phyloP scores from a whole-genome alignment of 805 yeast species.

The Candida dajiaensis region DNA sequence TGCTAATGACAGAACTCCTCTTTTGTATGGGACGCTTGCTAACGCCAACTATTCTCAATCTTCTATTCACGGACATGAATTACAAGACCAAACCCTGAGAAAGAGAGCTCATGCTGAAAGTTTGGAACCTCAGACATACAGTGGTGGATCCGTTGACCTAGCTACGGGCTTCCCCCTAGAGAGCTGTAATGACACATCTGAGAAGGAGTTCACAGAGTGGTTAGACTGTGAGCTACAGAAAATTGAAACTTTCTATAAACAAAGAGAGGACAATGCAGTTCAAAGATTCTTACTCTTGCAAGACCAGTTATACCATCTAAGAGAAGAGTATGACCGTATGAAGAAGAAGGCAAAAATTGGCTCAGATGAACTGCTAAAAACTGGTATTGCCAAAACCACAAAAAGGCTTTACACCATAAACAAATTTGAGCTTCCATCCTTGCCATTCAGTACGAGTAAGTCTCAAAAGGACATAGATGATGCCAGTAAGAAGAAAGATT shows the following conservation, averaged over 20 bases:
- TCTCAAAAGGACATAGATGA: constrained; percentile 9
- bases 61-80: not conserved
- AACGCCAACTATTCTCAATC: not conserved
- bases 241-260: constrained; percentile 55
- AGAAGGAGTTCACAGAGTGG: constrained; percentile 56
- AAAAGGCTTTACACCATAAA: constrained; percentile 18
- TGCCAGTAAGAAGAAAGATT: constrained; percentile 43
- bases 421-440: constrained; percentile 36
- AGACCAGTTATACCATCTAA: constrained; percentile 60
- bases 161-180: constrained; percentile 11
- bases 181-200: constrained; percentile 29
- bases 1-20: constrained; percentile 21
- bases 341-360: constrained; percentile 7
- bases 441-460: constrained; percentile 35
- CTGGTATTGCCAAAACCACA: constrained; percentile 14
- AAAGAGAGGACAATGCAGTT: constrained; percentile 53
- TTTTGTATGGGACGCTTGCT: constrained; percentile 3
- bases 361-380: constrained; percentile 11
- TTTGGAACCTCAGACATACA: constrained; percentile 9
- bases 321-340: constrained; percentile 41
- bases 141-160: constrained; percentile 12
- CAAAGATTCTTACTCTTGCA: constrained; percentile 56
- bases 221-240: constrained; percentile 53
- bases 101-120: not conserved
- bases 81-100: not conserved